These are phyloP conservation scores for Leccinum huronense DNA, from an alignment of 1,284 basidiomycete species.

Conservation along the genomic window DNA sequence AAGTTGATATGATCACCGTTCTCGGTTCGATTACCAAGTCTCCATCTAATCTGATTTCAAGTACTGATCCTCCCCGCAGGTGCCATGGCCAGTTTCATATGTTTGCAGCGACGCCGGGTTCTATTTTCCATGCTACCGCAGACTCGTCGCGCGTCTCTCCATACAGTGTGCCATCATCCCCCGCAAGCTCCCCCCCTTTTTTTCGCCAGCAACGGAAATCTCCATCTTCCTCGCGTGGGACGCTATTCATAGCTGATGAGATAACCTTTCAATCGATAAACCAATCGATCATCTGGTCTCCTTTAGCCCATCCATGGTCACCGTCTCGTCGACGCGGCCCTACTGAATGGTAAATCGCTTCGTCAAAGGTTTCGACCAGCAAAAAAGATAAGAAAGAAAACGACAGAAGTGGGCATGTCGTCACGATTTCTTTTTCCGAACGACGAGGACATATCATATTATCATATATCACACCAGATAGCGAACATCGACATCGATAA, in stretches of 20 bases:
- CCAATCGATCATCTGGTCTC: slow-evolving; percentile 6
- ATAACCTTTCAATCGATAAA: slow-evolving; percentile 25
- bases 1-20: not conserved
- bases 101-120: not conserved
- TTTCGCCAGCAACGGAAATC: slow-evolving; percentile 8
- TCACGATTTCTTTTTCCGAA: slow-evolving; percentile 3
- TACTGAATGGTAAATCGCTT: not conserved
- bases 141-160: not conserved
- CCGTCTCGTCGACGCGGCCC: slow-evolving; percentile 3
- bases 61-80: not conserved
- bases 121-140: slow-evolving; percentile 10
- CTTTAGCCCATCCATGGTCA: slow-evolving; percentile 1
- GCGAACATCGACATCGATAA: slow-evolving; percentile 36
- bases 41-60: slow-evolving; percentile 3
- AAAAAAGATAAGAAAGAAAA: not conserved
- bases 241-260: slow-evolving; percentile 24
- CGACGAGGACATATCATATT: slow-evolving; percentile 13
- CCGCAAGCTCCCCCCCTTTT: slow-evolving; percentile 2
- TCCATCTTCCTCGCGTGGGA: slow-evolving; percentile 23
- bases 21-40: not conserved
- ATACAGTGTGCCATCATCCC: slow-evolving; percentile 15
- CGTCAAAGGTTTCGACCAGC: not conserved
- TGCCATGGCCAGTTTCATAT: not conserved
- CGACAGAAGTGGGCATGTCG: slow-evolving; percentile 5
- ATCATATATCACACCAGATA: slow-evolving; percentile 21